Percentiles rank a stretch among this genome's conserved stretches.
Conservation (phyloP, 192 early-diverging fungal species). For the Linnemannia zychae region DNA sequence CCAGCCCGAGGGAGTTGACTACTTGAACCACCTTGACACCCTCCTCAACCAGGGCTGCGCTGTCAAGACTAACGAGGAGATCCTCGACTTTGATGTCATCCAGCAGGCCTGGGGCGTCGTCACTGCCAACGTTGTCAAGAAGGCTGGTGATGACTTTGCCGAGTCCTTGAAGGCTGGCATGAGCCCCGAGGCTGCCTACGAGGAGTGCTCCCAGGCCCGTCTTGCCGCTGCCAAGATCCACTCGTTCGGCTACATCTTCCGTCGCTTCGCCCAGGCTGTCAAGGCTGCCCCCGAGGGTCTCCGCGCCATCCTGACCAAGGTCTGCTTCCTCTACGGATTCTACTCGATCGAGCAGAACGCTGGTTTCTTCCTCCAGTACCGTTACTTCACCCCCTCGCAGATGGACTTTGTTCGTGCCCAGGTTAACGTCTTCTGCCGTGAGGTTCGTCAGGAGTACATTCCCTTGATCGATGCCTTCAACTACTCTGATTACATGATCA, state of each 20-base stretch:
- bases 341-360: conserved; percentile 86
- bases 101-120: conserved; percentile 86
- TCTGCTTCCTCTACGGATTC: conserved; percentile 87
- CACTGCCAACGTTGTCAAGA: conserved; percentile 84
- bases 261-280: conserved; percentile 86
- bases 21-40: conserved; percentile 73
- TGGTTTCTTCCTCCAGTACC: conserved; percentile 90
- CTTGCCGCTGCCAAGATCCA: conserved; percentile 88
- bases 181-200: conserved; percentile 86
- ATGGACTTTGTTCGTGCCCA: conserved; percentile 76
- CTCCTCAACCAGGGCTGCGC: conserved; percentile 62
- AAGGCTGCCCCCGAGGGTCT: conserved; percentile 72
- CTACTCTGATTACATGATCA: conserved; percentile 90
- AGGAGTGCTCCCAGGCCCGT: conserved; percentile 89
- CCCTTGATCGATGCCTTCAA: conserved; percentile 91
- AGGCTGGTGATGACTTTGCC: conserved; percentile 86
- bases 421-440: conserved; percentile 75
- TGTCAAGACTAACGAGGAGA: conserved; percentile 65
- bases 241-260: conserved; percentile 87
- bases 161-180: conserved; percentile 71
- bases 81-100: conserved; percentile 72
- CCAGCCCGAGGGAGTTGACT: conserved; percentile 81
- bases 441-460: conserved; percentile 85
- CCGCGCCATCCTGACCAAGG: conserved; percentile 71
- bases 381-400: conserved; percentile 82